Evolutionary conservation across 31 red algal species (phyloP).

Genomic region (Asparagopsis taxiformis): DNA sequence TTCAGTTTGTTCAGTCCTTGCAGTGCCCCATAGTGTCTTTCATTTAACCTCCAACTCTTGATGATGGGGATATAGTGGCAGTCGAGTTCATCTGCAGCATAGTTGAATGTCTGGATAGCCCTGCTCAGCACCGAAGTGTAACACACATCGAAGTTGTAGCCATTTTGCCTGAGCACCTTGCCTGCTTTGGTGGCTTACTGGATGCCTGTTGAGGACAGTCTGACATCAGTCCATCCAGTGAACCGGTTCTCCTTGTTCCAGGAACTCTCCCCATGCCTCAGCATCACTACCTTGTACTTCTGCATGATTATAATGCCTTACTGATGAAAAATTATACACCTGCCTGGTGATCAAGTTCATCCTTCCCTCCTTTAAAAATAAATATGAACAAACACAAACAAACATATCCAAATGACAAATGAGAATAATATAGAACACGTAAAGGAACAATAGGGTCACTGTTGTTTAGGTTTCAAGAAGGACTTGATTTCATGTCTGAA

Average conservation of each 20-base stretch:
- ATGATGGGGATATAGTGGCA: constrained; percentile 12
- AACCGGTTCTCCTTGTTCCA: constrained; percentile 35
- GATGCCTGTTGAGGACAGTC: neutral
- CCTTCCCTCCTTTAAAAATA: too few species aligned
- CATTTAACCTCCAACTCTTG: constrained; percentile 19
- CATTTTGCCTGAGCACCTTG: constrained; percentile 17
- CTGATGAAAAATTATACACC: too few species aligned
- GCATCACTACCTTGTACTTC: constrained; percentile 11
- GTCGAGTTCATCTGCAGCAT: constrained; percentile 12
- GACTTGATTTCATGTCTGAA: too few species aligned
- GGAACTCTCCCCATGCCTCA: constrained; percentile 22
- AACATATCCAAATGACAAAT: too few species aligned
- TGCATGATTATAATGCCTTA: too few species aligned
- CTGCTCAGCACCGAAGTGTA: constrained; percentile 29
- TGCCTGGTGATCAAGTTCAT: too few species aligned
- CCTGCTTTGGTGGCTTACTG: constrained; percentile 20
- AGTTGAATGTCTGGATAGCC: constrained; percentile 9
- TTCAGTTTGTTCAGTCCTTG: constrained; percentile 42
- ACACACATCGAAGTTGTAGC: constrained; percentile 8
- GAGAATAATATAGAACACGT: too few species aligned
- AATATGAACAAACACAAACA: too few species aligned
- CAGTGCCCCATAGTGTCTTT: constrained; percentile 26
- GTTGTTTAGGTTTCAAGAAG: too few species aligned
- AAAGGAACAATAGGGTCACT: too few species aligned
- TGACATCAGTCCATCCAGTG: constrained; percentile 22